Conservation (phyloP, 441 rosid species). For the Euphorbia schlechtendalii region DNA sequence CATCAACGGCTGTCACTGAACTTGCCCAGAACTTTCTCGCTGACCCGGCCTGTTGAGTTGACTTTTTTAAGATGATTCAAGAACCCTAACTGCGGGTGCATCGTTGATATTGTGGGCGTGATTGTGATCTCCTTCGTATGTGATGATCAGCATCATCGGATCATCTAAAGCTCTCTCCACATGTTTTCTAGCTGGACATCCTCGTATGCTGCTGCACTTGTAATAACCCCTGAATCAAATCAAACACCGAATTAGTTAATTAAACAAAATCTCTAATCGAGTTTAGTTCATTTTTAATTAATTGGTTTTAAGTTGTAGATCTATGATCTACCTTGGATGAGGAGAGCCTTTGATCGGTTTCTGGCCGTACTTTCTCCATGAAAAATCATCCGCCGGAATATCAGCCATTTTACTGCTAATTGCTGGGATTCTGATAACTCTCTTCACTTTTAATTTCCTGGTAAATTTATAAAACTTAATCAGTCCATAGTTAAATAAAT, state of each 20-base stretch:
- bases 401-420: constrained; percentile 76
- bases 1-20: constrained; percentile 11
- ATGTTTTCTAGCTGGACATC: constrained; percentile 92
- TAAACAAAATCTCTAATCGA: too few relatives aligned
- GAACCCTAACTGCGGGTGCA: constrained; percentile 35
- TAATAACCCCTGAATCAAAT: constrained; percentile 97
- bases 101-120: constrained; percentile 43
- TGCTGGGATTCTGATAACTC: constrained; percentile 69
- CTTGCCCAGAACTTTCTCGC: neutral
- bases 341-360: too few relatives aligned
- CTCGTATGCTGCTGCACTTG: constrained; percentile 90
- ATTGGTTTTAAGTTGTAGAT: too few relatives aligned
- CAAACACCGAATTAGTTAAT: too few relatives aligned
- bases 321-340: too few relatives aligned
- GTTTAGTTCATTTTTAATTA: too few relatives aligned
- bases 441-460: constrained; percentile 72
- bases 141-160: constrained; percentile 64
- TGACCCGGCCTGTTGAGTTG: constrained; percentile 24
- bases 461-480: neutral
- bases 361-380: too few relatives aligned
- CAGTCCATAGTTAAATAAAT: neutral
- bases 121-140: constrained; percentile 88
- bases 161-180: constrained; percentile 86
- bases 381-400: too few relatives aligned
- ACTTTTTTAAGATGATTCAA: constrained; percentile 48